A percentile compares a stretch with the other conserved stretches of the same genome.
Conservation (phyloP, 2,329 filamentous ascomycete genomes). For the Emericellopsis atlantica region DNA sequence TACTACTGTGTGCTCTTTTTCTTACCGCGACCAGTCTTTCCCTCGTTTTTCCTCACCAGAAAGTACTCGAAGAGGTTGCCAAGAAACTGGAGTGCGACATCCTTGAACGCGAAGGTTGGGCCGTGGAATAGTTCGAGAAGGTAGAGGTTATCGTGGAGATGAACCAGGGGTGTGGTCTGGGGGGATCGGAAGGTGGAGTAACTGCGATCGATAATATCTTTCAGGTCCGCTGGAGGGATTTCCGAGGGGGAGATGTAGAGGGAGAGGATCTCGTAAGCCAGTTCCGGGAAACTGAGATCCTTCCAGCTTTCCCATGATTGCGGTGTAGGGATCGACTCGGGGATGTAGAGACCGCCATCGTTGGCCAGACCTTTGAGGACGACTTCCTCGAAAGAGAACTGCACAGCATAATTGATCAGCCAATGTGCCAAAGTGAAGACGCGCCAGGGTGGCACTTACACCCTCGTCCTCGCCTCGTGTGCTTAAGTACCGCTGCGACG, state of each 20-base stretch:
- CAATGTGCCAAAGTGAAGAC: not conserved
- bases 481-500: slow-evolving; percentile 36
- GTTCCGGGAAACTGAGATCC: slow-evolving; percentile 64
- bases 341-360: slow-evolving; percentile 83
- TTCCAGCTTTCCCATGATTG: slow-evolving; percentile 51
- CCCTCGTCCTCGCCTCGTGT: slow-evolving; percentile 36
- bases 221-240: slow-evolving; percentile 70
- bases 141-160: slow-evolving; percentile 66
- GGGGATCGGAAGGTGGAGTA: slow-evolving; percentile 80
- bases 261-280: slow-evolving; percentile 75
- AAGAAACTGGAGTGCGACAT: slow-evolving; percentile 84
- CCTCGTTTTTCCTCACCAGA: slow-evolving; percentile 58
- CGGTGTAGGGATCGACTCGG: slow-evolving; percentile 62
- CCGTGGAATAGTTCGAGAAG: slow-evolving; percentile 94
- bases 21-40: slow-evolving; percentile 46
- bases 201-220: slow-evolving; percentile 68
- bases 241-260: slow-evolving; percentile 78
- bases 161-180: slow-evolving; percentile 67
- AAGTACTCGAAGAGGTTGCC: slow-evolving; percentile 96
- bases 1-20: not conserved
- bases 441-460: slow-evolving; percentile 19
- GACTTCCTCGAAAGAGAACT: slow-evolving; percentile 85
- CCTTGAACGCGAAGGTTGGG: slow-evolving; percentile 91
- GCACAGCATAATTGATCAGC: not conserved
- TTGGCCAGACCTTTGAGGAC: slow-evolving; percentile 79